Percentiles rank a stretch among this genome's conserved stretches.
Evolutionary conservation across 805 yeast genomes (phyloP).

Genomic region (Dipodascus geniculatus): DNA sequence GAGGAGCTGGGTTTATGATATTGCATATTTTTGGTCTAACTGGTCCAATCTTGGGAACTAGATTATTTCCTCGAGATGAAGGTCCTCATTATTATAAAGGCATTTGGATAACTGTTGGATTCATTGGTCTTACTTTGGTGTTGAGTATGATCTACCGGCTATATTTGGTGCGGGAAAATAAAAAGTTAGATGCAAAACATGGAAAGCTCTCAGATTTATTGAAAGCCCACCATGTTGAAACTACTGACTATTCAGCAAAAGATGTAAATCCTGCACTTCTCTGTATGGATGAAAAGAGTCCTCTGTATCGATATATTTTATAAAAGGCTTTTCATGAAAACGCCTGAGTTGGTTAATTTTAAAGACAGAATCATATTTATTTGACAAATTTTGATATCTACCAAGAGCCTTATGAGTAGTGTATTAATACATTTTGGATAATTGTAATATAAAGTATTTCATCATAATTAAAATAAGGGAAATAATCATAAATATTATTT

Average conservation of each 20-base stretch:
- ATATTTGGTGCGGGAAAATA: background rate
- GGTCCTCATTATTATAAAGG: slow-evolving; percentile 8
- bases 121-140: slow-evolving; percentile 1
- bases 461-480: too few species aligned
- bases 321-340: background rate
- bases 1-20: slow-evolving; percentile 16
- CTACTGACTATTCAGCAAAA: too few species aligned
- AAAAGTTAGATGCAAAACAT: background rate
- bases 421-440: too few species aligned
- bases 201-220: background rate
- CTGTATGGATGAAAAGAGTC: background rate
- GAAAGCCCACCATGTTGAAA: background rate
- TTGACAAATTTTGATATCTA: too few species aligned
- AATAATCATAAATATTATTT: too few species aligned
- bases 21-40: slow-evolving; percentile 17
- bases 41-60: slow-evolving; percentile 16
- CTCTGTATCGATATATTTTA: background rate
- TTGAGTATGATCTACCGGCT: background rate
- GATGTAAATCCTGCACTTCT: background rate
- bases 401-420: too few species aligned
- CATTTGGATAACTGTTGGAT: slow-evolving; percentile 8
- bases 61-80: slow-evolving; percentile 10
- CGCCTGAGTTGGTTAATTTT: too few species aligned
- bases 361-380: too few species aligned
- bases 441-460: too few species aligned